phyloP scores from a whole-genome alignment of 352 stramenopile genomes.

The Phytophthora hibernalis region DNA sequence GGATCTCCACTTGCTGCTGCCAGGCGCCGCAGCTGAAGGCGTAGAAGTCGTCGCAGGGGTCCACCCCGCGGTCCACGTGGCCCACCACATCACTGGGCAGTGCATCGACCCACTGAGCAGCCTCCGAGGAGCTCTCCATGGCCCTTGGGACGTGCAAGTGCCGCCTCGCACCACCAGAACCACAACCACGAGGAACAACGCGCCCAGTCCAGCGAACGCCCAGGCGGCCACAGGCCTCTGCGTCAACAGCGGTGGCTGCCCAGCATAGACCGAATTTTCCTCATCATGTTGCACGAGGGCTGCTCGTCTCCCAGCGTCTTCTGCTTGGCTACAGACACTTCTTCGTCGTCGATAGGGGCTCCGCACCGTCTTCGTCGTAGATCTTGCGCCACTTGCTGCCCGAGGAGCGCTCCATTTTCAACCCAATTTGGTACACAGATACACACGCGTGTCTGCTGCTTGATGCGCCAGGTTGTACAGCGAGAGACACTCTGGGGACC shows the following conservation, averaged over 20 bases:
- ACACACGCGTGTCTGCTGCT: slow-evolving; percentile 7
- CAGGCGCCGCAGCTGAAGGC: slow-evolving; percentile 68
- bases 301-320: slow-evolving; percentile 23
- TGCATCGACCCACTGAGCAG: slow-evolving; percentile 20
- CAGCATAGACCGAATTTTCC: slow-evolving; percentile 8
- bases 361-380: slow-evolving; percentile 24
- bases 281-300: slow-evolving; percentile 26
- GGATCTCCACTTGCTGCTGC: slow-evolving; percentile 50
- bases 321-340: slow-evolving; percentile 7
- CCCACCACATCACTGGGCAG: slow-evolving; percentile 45
- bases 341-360: slow-evolving; percentile 20
- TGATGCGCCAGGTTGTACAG: background rate
- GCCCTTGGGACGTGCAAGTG: slow-evolving; percentile 40
- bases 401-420: slow-evolving; percentile 31
- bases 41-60: slow-evolving; percentile 85
- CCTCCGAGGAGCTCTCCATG: slow-evolving; percentile 17
- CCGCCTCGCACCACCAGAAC: slow-evolving; percentile 47
- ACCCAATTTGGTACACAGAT: slow-evolving; percentile 5
- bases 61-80: slow-evolving; percentile 53
- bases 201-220: slow-evolving; percentile 36
- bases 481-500: background rate
- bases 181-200: slow-evolving; percentile 54
- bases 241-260: slow-evolving; percentile 12
- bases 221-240: slow-evolving; percentile 37
- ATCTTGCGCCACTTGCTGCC: slow-evolving; percentile 34